Conservation (phyloP, 176 grass and related monocot genomes). For the Oryza nivara region DNA sequence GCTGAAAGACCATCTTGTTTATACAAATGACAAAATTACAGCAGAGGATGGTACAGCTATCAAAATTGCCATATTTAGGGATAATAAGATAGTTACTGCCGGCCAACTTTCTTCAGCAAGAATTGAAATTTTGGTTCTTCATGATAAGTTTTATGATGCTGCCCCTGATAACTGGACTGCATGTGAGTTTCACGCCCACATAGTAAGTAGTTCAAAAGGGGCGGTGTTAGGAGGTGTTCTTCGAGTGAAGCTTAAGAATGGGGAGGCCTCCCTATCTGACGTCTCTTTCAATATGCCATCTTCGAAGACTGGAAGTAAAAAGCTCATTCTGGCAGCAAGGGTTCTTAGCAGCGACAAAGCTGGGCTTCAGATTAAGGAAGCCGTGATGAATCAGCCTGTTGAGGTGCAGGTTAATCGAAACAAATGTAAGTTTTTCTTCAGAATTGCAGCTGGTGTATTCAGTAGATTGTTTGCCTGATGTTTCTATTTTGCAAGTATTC, state of each 20-base stretch:
- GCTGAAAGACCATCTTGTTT: background rate
- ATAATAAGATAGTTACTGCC: background rate
- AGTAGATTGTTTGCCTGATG: no score
- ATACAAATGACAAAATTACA: background rate
- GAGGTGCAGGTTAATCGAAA: no score
- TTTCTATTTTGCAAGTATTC: no score
- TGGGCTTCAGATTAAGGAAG: background rate
- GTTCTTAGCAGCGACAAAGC: background rate
- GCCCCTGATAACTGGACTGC: background rate
- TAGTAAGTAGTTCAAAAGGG: background rate
- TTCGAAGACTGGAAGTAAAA: background rate
- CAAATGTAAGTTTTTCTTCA: no score
- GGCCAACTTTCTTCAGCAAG: background rate
- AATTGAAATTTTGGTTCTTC: background rate
- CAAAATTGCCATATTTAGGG: background rate
- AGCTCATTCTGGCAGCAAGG: constrained; percentile 1
- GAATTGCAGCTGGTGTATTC: no score
- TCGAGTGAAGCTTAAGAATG: background rate
- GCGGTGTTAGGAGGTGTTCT: background rate
- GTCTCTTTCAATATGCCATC: background rate
- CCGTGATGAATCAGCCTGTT: no score
- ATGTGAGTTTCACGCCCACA: background rate
- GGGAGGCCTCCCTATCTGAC: background rate
- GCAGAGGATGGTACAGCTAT: background rate
- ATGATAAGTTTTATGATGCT: background rate